These are phyloP conservation scores for Salix suchowensis DNA, from an alignment of 345 rosid species.

Conservation along the genomic window DNA sequence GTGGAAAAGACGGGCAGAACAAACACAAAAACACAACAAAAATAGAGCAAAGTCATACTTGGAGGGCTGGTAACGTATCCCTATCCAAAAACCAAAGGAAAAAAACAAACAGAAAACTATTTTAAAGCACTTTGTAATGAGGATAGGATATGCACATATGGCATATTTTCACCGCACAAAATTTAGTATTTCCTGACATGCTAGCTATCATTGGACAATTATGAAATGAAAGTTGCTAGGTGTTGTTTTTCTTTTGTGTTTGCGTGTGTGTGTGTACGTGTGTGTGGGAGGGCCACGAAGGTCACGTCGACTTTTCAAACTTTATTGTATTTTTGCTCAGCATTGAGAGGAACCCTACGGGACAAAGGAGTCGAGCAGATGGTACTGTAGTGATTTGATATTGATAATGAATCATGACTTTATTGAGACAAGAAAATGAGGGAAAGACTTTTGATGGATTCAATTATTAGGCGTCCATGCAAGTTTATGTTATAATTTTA, in stretches of 20 bases:
- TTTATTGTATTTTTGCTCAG: background rate
- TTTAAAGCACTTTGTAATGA: conserved; percentile 1
- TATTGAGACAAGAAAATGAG: background rate
- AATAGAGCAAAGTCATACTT: background rate
- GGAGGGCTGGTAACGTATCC: conserved; percentile 24
- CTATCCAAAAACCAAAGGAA: conserved; percentile 5
- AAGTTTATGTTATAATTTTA: no score
- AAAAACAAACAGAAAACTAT: background rate
- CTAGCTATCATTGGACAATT: conserved; percentile 29
- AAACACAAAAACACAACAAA: background rate
- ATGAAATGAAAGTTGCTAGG: conserved; percentile 15
- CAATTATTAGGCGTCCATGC: no score
- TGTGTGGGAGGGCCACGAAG: conserved; percentile 26
- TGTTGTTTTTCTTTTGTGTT: background rate
- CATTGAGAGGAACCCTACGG: conserved; percentile 25
- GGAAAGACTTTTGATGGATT: no score
- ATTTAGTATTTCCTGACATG: conserved; percentile 4
- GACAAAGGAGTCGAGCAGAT: conserved; percentile 16
- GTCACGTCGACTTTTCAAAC: conserved; percentile 8
- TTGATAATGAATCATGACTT: conserved; percentile 8
- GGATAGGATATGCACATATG: background rate
- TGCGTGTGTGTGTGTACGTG: background rate
- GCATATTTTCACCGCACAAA: conserved; percentile 11
- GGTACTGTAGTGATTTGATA: conserved; percentile 29
- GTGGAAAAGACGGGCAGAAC: background rate